Evolutionary conservation across 2,329 filamentous ascomycete species (phyloP).

Genomic region (Hypoxylon sp.): DNA sequence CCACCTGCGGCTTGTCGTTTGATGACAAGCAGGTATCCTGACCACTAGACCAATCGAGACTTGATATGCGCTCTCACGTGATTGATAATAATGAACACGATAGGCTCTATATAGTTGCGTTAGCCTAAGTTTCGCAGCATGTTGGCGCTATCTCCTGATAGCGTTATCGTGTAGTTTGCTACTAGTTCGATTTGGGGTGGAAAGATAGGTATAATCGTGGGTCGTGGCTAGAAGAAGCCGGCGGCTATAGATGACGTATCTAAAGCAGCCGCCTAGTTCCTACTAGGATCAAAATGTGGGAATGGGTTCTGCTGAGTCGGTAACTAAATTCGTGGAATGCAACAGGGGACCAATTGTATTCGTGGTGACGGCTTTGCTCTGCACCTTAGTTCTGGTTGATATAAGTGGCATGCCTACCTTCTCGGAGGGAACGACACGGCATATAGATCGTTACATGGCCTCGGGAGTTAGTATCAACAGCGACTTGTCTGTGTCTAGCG

Average conservation of each 20-base stretch:
- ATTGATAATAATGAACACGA: neutral
- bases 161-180: neutral
- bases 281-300: too few relatives aligned
- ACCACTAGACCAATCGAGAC: slow-evolving; percentile 40
- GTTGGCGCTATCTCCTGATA: neutral
- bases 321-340: neutral
- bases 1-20: slow-evolving; percentile 44
- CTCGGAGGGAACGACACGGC: neutral
- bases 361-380: too few relatives aligned
- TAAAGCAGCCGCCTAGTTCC: too few relatives aligned
- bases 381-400: too few relatives aligned
- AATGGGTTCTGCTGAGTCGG: neutral
- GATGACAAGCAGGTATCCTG: slow-evolving; percentile 40
- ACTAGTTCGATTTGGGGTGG: neutral
- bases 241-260: too few relatives aligned
- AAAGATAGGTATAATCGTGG: slow-evolving; percentile 2
- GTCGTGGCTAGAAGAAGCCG: neutral
- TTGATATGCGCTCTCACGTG: neutral
- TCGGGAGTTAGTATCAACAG: neutral
- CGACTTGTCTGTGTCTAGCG: neutral
- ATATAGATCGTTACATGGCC: neutral
- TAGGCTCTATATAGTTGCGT: neutral
- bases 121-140: neutral
- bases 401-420: neutral
- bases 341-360: neutral